A percentile compares a stretch with the other conserved stretches of the same genome.
Conservation (phyloP, 1,139 yeast genomes). For the Geotrichum australiense region DNA sequence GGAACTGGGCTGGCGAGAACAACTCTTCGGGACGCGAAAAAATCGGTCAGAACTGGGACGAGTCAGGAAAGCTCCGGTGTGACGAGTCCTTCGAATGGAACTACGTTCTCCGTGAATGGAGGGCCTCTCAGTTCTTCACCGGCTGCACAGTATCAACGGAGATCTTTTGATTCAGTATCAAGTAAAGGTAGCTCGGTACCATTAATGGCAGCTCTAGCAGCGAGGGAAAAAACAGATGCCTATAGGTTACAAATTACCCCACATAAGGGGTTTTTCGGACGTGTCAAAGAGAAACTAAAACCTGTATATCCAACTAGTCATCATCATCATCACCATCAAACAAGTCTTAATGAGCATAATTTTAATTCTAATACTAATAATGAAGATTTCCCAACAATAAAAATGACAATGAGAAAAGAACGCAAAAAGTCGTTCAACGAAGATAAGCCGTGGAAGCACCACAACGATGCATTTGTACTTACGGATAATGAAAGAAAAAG, state of each 20-base stretch:
- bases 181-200: slow-evolving; percentile 8
- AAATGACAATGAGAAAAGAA: slow-evolving; percentile 63
- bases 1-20: not conserved
- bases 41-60: not conserved
- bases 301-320: too few relatives aligned
- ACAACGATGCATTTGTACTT: slow-evolving; percentile 51
- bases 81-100: too few relatives aligned
- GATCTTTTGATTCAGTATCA: too few relatives aligned
- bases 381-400: slow-evolving; percentile 27
- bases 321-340: not conserved
- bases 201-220: slow-evolving; percentile 12
- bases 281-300: slow-evolving; percentile 13
- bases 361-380: not conserved
- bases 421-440: slow-evolving; percentile 60
- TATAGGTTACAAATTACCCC: not conserved
- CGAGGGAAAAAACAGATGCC: slow-evolving; percentile 7
- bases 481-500: slow-evolving; percentile 73
- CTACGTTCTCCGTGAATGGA: too few relatives aligned
- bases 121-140: too few relatives aligned
- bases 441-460: slow-evolving; percentile 94
- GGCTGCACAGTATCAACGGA: too few relatives aligned
- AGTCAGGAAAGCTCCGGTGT: too few relatives aligned
- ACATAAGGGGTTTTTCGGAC: slow-evolving; percentile 13
- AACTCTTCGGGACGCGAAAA: not conserved
- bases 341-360: not conserved